Evolutionary conservation across 2,329 filamentous ascomycete species (phyloP).

Genomic region (Ascochyta fabae): DNA sequence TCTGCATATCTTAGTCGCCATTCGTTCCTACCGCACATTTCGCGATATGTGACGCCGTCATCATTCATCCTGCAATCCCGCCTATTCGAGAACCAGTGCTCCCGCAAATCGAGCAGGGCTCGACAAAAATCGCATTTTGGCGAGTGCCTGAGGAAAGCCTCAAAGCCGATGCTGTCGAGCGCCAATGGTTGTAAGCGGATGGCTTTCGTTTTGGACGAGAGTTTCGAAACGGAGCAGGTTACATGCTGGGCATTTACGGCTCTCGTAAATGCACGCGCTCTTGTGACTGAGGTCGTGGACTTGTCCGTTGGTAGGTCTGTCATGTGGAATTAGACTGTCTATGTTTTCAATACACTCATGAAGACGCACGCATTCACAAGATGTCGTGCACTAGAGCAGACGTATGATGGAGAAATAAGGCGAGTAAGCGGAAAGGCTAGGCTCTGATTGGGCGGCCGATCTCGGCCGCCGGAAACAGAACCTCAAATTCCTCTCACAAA

Average conservation of each 20-base stretch:
- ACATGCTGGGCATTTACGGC: neutral
- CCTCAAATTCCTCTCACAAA: constrained; percentile 19
- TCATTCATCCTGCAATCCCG: neutral
- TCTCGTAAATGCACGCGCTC: neutral
- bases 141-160: neutral
- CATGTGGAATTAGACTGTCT: neutral
- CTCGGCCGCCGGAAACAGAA: constrained; percentile 26
- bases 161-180: neutral
- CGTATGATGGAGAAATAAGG: neutral
- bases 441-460: constrained; percentile 28
- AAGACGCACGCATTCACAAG: neutral
- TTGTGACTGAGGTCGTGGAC: neutral
- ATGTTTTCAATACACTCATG: too few relatives aligned
- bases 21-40: neutral
- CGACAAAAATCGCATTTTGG: neutral
- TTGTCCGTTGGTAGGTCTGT: neutral
- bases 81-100: neutral
- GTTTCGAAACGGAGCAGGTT: neutral
- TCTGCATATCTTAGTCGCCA: neutral
- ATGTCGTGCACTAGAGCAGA: too few relatives aligned
- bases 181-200: neutral
- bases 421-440: constrained; percentile 19
- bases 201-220: neutral
- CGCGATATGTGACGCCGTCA: neutral
- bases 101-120: neutral